A percentile compares a stretch with the other conserved stretches of the same genome.
phyloP scores from a whole-genome alignment of 1,284 basidiomycete genomes.

The Apiotrichum montevideense region DNA sequence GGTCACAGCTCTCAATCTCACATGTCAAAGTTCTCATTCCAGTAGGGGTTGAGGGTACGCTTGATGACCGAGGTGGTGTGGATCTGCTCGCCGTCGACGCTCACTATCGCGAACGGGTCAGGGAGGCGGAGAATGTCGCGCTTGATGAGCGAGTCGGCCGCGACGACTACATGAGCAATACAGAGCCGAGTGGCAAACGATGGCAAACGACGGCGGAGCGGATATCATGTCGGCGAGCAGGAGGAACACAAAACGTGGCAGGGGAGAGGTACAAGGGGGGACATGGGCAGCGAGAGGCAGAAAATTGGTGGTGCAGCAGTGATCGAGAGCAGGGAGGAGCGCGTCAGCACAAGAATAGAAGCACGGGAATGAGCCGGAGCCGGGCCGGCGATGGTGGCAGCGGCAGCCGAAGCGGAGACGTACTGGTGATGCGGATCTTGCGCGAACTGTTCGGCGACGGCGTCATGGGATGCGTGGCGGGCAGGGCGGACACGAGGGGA shows the following conservation, averaged over 20 bases:
- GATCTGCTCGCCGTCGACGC: slow-evolving; percentile 89
- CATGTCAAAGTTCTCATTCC: slow-evolving; percentile 92
- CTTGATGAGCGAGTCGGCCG: slow-evolving; percentile 80
- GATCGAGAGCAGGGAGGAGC: too few species aligned
- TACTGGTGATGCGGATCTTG: slow-evolving; percentile 32
- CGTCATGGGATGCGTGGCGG: not conserved
- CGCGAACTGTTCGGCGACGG: slow-evolving; percentile 15
- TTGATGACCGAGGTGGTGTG: slow-evolving; percentile 86
- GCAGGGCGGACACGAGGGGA: not conserved
- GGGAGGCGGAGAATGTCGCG: slow-evolving; percentile 86
- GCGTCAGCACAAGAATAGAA: too few species aligned
- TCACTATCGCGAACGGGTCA: slow-evolving; percentile 90
- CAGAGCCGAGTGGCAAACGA: too few species aligned
- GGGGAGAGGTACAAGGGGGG: too few species aligned
- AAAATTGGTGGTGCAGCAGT: too few species aligned
- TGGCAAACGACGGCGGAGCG: too few species aligned
- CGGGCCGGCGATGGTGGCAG: too few species aligned
- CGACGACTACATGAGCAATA: slow-evolving; percentile 59
- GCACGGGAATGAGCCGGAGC: too few species aligned
- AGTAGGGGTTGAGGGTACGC: slow-evolving; percentile 84
- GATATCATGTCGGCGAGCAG: too few species aligned
- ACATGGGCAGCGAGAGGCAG: too few species aligned
- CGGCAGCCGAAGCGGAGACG: slow-evolving; percentile 2
- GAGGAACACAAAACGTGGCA: too few species aligned
- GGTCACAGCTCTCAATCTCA: slow-evolving; percentile 27